Conservation (phyloP, 768 basidiomycete species). For the Tricholoma sp. region DNA sequence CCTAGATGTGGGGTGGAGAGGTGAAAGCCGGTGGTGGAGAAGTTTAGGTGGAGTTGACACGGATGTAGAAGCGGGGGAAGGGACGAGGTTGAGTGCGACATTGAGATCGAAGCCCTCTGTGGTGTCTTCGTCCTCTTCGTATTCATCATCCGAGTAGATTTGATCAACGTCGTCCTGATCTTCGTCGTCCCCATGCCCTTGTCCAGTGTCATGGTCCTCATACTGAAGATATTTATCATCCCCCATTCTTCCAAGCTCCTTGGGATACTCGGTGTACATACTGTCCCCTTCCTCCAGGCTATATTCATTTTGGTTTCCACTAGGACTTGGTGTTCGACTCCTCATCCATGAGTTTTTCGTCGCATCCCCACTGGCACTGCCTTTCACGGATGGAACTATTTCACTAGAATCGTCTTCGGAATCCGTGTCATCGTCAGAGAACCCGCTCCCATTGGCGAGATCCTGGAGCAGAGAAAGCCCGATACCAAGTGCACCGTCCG, state of each 20-base stretch:
- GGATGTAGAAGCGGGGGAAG: not conserved
- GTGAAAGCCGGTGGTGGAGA: not conserved
- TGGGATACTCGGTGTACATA: slow-evolving; percentile 18
- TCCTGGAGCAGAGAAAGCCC: slow-evolving; percentile 62
- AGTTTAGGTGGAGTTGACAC: not conserved
- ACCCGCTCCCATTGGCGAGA: slow-evolving; percentile 29
- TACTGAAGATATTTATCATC: slow-evolving; percentile 15
- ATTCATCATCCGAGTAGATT: slow-evolving; percentile 2
- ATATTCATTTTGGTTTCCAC: not conserved
- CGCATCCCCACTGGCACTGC: slow-evolving; percentile 4
- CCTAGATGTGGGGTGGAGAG: not conserved
- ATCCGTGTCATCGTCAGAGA: slow-evolving; percentile 23
- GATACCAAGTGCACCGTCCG: slow-evolving; percentile 64
- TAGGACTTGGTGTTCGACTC: not conserved
- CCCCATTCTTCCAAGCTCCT: slow-evolving; percentile 6
- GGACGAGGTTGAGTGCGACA: not conserved
- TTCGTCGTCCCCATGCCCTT: slow-evolving; percentile 1
- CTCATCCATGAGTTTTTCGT: slow-evolving; percentile 7
- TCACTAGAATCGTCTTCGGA: slow-evolving; percentile 5
- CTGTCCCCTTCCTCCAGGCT: slow-evolving; percentile 17
- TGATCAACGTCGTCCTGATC: not conserved
- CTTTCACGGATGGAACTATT: slow-evolving; percentile 5
- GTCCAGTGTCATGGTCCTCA: slow-evolving; percentile 15
- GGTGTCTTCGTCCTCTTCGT: slow-evolving; percentile 9
- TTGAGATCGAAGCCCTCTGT: not conserved